Evolutionary conservation across 306 rosid genomes (phyloP).

Genomic region (Alnus glutinosa): DNA sequence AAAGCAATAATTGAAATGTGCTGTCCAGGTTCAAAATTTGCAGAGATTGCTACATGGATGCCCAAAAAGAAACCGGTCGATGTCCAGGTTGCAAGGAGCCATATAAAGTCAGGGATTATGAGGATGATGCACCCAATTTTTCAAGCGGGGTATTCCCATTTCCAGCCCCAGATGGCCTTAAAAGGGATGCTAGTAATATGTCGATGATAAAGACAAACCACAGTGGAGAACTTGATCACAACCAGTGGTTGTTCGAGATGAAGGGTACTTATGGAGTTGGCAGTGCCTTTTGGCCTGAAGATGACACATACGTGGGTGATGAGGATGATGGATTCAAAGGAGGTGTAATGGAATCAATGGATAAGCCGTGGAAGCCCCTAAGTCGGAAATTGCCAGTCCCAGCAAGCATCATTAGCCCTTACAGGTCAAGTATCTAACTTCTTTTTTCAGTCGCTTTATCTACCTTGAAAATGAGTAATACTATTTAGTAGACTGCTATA

Average conservation of each 20-base stretch:
- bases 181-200: constrained; percentile 57
- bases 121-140: constrained; percentile 46
- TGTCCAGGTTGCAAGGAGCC: constrained; percentile 92
- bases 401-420: constrained; percentile 65
- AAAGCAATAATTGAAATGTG: not conserved
- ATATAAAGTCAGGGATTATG: constrained; percentile 55
- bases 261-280: constrained; percentile 84
- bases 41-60: constrained; percentile 81
- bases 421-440: constrained; percentile 48
- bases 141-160: constrained; percentile 46
- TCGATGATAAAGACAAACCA: constrained; percentile 74
- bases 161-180: constrained; percentile 53
- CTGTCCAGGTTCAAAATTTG: constrained; percentile 74
- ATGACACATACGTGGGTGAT: constrained; percentile 43
- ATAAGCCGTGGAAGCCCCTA: constrained; percentile 77
- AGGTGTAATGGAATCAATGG: constrained; percentile 50
- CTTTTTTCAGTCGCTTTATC: not conserved
- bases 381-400: constrained; percentile 53
- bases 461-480: not conserved
- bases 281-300: constrained; percentile 70
- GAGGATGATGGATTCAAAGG: constrained; percentile 35
- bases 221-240: constrained; percentile 79
- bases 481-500: too few relatives aligned
- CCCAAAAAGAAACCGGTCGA: constrained; percentile 56
- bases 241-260: constrained; percentile 82